These are phyloP conservation scores for Schwanniomyces pseudopolymorphus DNA, from an alignment of 805 yeast genomes.

Conservation along the genomic window DNA sequence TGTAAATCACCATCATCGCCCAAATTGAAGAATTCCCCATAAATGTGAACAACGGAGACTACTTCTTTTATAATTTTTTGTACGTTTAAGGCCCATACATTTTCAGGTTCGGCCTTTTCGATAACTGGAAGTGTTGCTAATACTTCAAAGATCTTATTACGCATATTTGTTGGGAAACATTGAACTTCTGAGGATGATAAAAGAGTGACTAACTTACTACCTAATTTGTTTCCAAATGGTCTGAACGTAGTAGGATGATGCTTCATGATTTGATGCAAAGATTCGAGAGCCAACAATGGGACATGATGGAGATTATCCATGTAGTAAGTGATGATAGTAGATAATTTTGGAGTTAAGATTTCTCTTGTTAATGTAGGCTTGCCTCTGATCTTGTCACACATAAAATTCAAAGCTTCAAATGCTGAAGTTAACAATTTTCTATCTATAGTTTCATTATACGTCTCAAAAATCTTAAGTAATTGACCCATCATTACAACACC, in stretches of 20 bases:
- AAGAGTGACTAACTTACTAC: conserved; percentile 40
- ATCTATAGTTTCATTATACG: conserved; percentile 34
- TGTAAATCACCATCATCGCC: conserved; percentile 53
- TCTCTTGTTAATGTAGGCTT: conserved; percentile 86
- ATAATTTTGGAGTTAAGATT: conserved; percentile 74
- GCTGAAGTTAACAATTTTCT: conserved; percentile 31
- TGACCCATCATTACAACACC: conserved; percentile 40
- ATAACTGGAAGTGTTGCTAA: conserved; percentile 57
- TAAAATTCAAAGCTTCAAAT: conserved; percentile 39
- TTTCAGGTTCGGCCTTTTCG: conserved; percentile 52
- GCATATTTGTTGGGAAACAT: conserved; percentile 40
- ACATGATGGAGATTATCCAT: conserved; percentile 37
- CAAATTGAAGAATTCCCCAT: conserved; percentile 57
- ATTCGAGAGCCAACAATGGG: conserved; percentile 34
- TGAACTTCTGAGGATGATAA: conserved; percentile 32
- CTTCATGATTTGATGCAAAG: conserved; percentile 41
- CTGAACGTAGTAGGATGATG: conserved; percentile 77
- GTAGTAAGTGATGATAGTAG: conserved; percentile 55
- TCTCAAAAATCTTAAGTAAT: conserved; percentile 41
- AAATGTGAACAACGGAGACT: conserved; percentile 54
- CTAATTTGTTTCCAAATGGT: conserved; percentile 69
- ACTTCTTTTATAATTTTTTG: conserved; percentile 50
- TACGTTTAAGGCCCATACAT: conserved; percentile 48
- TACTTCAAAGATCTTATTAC: conserved; percentile 43
- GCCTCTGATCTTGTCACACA: conserved; percentile 58